Evolutionary conservation across 257 asterid genomes (phyloP), one percentile per base, ranked within the genome.

Genomic region (Capsicum chinense): DNA sequence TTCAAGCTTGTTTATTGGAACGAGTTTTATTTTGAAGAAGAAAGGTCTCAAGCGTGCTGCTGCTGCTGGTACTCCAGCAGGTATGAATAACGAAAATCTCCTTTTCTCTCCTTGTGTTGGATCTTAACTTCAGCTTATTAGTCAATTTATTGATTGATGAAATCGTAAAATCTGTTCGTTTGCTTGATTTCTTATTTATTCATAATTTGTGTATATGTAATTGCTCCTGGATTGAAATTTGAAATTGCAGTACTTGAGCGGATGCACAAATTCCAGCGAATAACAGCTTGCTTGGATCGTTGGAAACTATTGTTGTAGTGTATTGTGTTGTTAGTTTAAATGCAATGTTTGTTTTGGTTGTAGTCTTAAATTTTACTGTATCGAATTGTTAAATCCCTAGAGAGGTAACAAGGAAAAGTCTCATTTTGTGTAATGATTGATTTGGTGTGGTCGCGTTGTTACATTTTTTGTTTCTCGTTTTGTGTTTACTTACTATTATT

Each of bases 11-110:
- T 95, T 95, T 68, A 90, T 94, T 5, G 99, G 99, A 44, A 85
- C 97, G 58, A 95, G 99, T 86, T 95, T 95, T 79, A 92, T 93
- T 63, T 86, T 95, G 89, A 95, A 95, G 94, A 94, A 94, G 95
- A 95, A 94, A 91, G 98, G 99, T 74, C 94, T 95, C 19, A 90
- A 83, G 56, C 96, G 98, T 54, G 97, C 99, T 84, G 97, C 97
- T 79, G 92, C 95, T 63, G 93, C 92, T 84, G 97, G 97, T 37
- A 85, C 91, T 60, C 91, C 93, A 2, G 97, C 99, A 86, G 98
- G 98, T 95, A 33, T 60, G 44, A 47, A 11, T 48, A 1, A 1
- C 5, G 9, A 10, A 33, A 5, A 5, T 19, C 12, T 37, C 0
- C 1, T 3, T 12, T 4, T 21, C n/a, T 17, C 12, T 57, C 16